A percentile compares a stretch with the other conserved stretches of the same genome.
Evolutionary conservation across 306 rosid genomes (phyloP).

Genomic region (Lagenaria siceraria): DNA sequence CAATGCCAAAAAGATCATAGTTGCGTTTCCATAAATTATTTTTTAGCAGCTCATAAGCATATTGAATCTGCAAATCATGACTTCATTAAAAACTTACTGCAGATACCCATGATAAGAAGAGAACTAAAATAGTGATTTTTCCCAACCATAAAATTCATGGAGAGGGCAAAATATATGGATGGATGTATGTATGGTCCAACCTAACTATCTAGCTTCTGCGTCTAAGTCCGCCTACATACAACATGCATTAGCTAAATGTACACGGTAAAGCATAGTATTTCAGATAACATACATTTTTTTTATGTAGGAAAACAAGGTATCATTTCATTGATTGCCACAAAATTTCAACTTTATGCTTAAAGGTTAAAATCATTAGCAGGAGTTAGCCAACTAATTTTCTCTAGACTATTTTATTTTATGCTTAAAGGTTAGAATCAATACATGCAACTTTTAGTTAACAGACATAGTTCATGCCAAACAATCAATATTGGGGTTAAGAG

Average conservation of each 20-base stretch:
- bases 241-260: neutral
- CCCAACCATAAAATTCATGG: neutral
- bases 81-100: neutral
- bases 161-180: neutral
- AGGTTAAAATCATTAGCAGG: neutral
- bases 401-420: neutral
- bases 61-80: constrained; percentile 44
- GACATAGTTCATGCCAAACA: neutral
- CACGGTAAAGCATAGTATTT: neutral
- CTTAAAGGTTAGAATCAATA: too few relatives aligned
- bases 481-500: neutral
- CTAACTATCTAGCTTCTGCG: neutral
- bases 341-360: neutral
- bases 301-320: too few relatives aligned
- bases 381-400: neutral
- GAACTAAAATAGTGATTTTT: neutral
- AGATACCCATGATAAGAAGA: neutral
- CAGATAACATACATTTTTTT: neutral
- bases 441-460: neutral
- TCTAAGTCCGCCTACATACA: neutral
- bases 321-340: neutral
- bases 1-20: constrained; percentile 70
- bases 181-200: neutral
- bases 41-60: constrained; percentile 84
- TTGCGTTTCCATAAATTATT: constrained; percentile 72